Conservation (phyloP, 768 basidiomycete species). For the Mycena maculata region DNA sequence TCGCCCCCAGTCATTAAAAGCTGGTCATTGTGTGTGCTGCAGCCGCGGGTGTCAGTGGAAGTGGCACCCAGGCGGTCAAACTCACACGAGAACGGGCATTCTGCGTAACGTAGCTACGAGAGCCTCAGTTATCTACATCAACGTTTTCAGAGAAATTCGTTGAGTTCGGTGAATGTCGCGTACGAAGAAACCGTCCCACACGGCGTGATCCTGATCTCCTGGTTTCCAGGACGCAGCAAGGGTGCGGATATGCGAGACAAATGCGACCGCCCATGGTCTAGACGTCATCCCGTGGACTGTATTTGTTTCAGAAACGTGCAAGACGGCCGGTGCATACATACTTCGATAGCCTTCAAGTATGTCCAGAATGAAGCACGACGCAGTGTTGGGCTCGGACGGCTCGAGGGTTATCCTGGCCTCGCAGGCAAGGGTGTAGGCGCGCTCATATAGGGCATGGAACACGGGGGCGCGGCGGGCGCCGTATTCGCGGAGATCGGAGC, state of each 20-base stretch:
- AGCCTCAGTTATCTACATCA: constrained; percentile 19
- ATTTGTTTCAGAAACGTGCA: background rate
- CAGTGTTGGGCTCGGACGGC: constrained; percentile 18
- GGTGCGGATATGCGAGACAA: constrained; percentile 17
- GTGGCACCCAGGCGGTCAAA: background rate
- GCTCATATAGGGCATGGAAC: constrained; percentile 15
- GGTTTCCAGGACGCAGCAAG: background rate
- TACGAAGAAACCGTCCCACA: constrained; percentile 13
- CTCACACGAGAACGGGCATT: constrained; percentile 22
- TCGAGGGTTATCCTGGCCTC: constrained; percentile 18
- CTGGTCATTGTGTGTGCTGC: constrained; percentile 17
- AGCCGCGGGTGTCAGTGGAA: background rate
- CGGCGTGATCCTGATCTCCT: too few species aligned
- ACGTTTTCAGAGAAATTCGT: background rate
- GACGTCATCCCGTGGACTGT: background rate
- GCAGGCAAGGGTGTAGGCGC: constrained; percentile 19
- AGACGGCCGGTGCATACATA: background rate
- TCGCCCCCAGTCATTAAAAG: constrained; percentile 6
- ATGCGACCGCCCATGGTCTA: constrained; percentile 25
- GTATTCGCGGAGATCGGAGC: constrained; percentile 24
- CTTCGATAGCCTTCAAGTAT: constrained; percentile 2
- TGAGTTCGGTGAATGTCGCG: background rate
- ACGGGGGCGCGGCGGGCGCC: constrained; percentile 24
- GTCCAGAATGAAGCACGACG: constrained; percentile 27
- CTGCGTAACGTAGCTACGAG: constrained; percentile 4